These are phyloP conservation scores for Ceratocystis alfenasii DNA, from an alignment of 2,329 filamentous ascomycete genomes.

Conservation along the genomic window DNA sequence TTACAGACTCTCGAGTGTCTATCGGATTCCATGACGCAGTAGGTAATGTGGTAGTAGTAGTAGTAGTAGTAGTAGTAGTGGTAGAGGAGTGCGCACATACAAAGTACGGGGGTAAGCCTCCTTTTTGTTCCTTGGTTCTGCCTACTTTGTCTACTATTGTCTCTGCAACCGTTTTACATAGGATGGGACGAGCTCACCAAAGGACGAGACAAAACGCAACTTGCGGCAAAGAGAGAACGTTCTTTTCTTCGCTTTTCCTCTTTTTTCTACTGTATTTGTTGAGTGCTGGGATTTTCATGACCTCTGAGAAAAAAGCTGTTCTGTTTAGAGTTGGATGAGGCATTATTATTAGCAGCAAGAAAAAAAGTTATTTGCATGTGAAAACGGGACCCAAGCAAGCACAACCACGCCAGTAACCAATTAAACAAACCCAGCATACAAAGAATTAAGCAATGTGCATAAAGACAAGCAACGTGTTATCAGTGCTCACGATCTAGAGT, in stretches of 20 bases:
- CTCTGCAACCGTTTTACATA: background rate
- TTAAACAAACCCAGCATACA: background rate
- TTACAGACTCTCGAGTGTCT: constrained; percentile 19
- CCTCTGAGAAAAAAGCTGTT: background rate
- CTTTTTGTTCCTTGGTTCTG: background rate
- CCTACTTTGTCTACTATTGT: background rate
- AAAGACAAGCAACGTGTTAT: background rate
- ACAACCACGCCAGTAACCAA: background rate
- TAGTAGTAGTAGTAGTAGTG: background rate
- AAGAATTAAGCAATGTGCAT: background rate
- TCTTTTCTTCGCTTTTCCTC: background rate
- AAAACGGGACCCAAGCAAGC: background rate
- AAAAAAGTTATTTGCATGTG: background rate
- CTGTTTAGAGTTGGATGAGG: background rate
- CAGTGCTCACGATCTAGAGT: too few species aligned
- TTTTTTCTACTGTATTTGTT: background rate
- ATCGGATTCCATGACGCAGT: constrained; percentile 1
- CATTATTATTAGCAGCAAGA: background rate
- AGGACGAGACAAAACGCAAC: background rate
- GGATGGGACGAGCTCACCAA: background rate
- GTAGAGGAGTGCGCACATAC: too few species aligned
- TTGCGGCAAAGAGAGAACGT: background rate
- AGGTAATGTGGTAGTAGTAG: background rate
- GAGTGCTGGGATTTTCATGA: background rate
- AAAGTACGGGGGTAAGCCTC: too few species aligned